phyloP scores from a whole-genome alignment of 2,329 filamentous ascomycete genomes.

The Penicillium paneum region DNA sequence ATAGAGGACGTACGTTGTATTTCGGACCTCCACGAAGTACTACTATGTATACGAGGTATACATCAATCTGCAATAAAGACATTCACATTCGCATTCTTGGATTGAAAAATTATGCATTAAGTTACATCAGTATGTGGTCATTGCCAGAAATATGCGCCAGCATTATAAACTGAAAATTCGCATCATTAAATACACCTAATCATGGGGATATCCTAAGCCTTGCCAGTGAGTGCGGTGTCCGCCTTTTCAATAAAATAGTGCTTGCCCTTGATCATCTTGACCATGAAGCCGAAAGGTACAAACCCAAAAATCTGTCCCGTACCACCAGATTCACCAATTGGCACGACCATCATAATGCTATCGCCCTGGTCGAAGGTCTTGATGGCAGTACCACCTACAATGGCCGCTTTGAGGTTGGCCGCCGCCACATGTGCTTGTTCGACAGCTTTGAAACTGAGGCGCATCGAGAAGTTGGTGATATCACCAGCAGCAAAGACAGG shows the following conservation, averaged over 20 bases:
- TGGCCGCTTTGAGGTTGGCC: conserved; percentile 29
- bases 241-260: conserved; percentile 40
- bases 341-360: conserved; percentile 30
- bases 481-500: conserved; percentile 34
- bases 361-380: conserved; percentile 25
- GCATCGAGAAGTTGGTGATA: conserved; percentile 29
- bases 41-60: neutral
- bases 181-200: neutral
- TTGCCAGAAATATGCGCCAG: neutral
- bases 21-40: neutral
- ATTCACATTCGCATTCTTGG: neutral
- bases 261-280: conserved; percentile 44
- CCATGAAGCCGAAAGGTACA: conserved; percentile 40
- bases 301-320: conserved; percentile 36
- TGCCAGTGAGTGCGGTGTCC: conserved; percentile 10
- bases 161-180: neutral
- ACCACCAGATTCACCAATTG: conserved; percentile 26
- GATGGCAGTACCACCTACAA: conserved; percentile 17
- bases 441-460: conserved; percentile 25
- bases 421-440: conserved; percentile 28
- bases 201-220: conserved; percentile 5
- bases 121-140: conserved; percentile 1
- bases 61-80: neutral
- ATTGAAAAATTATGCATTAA: conserved; percentile 6
- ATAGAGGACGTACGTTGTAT: neutral